A percentile compares a stretch with the other conserved stretches of the same genome.
These are phyloP conservation scores for Paracamarosporium sp. DNA, from an alignment of 2,329 filamentous ascomycete genomes.

Conservation along the genomic window DNA sequence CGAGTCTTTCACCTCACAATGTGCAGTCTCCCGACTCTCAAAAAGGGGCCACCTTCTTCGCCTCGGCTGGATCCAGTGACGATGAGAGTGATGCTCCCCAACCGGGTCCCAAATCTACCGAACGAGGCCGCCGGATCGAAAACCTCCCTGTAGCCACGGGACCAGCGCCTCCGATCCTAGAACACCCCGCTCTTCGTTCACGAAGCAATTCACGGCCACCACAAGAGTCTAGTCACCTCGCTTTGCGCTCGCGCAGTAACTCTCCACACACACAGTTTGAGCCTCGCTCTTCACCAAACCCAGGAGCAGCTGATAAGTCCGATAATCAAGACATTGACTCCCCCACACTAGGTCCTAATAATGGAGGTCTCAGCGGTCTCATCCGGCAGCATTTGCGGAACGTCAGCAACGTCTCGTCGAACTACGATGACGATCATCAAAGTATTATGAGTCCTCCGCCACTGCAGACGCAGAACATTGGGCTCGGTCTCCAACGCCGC, in stretches of 20 bases:
- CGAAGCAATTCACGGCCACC: conserved; percentile 30
- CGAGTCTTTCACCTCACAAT: conserved; percentile 13
- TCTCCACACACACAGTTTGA: conserved; percentile 9
- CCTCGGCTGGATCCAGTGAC: conserved; percentile 39
- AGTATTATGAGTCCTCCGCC: conserved; percentile 54
- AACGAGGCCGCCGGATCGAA: conserved; percentile 37
- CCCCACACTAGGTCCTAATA: conserved; percentile 75
- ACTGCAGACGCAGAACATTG: conserved; percentile 40
- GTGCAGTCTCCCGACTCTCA: conserved; percentile 24
- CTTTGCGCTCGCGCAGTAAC: conserved; percentile 18
- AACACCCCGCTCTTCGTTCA: conserved; percentile 46
- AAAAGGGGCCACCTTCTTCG: conserved; percentile 35
- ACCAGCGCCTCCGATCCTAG: conserved; percentile 41
- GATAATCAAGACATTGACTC: conserved; percentile 65
- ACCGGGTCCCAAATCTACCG: conserved; percentile 20
- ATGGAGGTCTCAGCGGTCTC: conserved; percentile 75
- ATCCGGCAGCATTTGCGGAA: conserved; percentile 84
- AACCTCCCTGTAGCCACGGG: conserved; percentile 42
- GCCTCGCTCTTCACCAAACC: conserved; percentile 11
- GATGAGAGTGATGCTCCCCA: conserved; percentile 34
- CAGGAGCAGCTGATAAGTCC: conserved; percentile 18
- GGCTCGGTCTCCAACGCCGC: conserved; percentile 31
- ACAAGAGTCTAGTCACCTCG: conserved; percentile 20
- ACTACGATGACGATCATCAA: conserved; percentile 60
- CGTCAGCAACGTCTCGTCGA: conserved; percentile 81